Conservation (phyloP, 108 stramenopile species). For the Ochromonas danica region DNA sequence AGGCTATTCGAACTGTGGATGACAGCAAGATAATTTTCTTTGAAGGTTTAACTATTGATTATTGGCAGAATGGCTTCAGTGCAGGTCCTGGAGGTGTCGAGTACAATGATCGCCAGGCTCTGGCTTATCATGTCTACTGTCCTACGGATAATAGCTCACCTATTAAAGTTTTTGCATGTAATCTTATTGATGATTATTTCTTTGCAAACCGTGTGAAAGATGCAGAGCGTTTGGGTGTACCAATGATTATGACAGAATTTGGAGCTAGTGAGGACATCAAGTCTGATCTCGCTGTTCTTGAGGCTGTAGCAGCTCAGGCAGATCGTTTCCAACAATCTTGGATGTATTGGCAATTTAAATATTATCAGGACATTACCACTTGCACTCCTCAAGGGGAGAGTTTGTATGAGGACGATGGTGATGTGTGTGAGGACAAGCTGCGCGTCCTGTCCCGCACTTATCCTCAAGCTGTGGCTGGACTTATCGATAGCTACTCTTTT, state of each 20-base stretch:
- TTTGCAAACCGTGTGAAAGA: neutral
- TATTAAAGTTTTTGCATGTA: conserved; percentile 20
- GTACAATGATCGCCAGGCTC: conserved; percentile 34
- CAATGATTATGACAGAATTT: conserved; percentile 44
- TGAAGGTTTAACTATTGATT: conserved; percentile 34
- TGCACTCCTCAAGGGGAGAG: conserved; percentile 30
- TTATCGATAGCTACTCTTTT: neutral
- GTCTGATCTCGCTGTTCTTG: neutral
- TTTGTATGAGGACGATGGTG: conserved; percentile 23
- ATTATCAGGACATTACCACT: conserved; percentile 44
- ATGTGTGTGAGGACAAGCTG: conserved; percentile 2
- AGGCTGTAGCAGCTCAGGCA: neutral
- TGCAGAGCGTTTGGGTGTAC: conserved; percentile 33
- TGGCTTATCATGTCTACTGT: conserved; percentile 48
- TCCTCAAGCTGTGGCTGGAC: conserved; percentile 28
- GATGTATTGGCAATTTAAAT: conserved; percentile 49
- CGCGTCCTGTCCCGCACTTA: conserved; percentile 28
- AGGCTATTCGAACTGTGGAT: conserved; percentile 36
- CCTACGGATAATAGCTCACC: neutral
- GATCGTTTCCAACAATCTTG: conserved; percentile 23
- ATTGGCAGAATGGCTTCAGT: conserved; percentile 36
- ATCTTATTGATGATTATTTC: conserved; percentile 24
- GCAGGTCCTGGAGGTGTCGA: conserved; percentile 1
- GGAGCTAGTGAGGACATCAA: conserved; percentile 24
- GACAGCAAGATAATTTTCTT: conserved; percentile 42